A percentile compares a stretch with the other conserved stretches of the same genome.
These are phyloP conservation scores for Schwanniomyces etchellsii DNA, from an alignment of 1,139 yeast species.

Conservation along the genomic window DNA sequence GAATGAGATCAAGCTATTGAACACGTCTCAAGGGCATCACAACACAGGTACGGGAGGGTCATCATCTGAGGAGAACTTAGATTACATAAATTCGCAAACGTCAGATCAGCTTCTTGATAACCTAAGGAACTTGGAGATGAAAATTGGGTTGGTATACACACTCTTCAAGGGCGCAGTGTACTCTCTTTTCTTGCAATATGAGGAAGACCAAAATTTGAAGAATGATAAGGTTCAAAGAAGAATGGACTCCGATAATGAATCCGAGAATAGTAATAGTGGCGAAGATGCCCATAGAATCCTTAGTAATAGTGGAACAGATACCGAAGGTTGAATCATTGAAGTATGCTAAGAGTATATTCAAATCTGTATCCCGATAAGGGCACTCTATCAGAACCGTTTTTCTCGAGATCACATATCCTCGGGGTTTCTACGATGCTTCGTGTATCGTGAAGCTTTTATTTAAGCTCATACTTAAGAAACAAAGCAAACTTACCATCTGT, in stretches of 20 bases:
- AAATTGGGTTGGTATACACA: constrained; percentile 61
- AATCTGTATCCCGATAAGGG: too few species aligned
- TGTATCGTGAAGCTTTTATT: too few species aligned
- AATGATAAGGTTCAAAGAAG: constrained; percentile 6
- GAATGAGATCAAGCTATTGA: constrained; percentile 25
- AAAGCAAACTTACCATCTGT: too few species aligned
- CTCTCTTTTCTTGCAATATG: constrained; percentile 45
- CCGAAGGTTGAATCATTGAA: too few species aligned
- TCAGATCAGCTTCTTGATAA: constrained; percentile 37
- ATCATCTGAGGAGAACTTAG: constrained; percentile 2
- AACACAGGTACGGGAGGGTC: constrained; percentile 2
- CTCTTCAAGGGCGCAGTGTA: constrained; percentile 67
- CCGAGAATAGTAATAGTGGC: constrained; percentile 5
- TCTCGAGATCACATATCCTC: too few species aligned
- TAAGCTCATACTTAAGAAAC: too few species aligned
- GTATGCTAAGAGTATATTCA: too few species aligned
- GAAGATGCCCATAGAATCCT: constrained; percentile 4
- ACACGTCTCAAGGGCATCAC: constrained; percentile 9
- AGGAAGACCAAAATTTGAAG: constrained; percentile 11
- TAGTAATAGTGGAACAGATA: neutral
- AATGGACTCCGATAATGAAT: constrained; percentile 1
- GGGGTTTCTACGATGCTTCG: too few species aligned
- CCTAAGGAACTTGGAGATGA: constrained; percentile 54
- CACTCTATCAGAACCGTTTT: too few species aligned
- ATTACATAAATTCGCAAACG: constrained; percentile 7